These are phyloP conservation scores for Alternaria brassicicola DNA, from an alignment of 2,329 filamentous ascomycete species.

Conservation along the genomic window DNA sequence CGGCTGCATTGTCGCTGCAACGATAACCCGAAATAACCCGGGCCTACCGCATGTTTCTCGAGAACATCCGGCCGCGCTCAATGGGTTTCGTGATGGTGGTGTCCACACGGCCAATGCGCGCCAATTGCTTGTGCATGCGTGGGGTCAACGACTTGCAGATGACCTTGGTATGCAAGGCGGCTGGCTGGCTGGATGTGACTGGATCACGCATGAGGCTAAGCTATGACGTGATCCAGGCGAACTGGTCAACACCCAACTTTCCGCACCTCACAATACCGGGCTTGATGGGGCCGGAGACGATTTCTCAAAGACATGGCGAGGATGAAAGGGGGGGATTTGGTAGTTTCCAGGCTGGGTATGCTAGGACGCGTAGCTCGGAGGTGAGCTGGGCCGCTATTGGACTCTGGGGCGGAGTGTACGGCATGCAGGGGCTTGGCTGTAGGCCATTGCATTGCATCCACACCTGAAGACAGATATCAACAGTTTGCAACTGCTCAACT, in stretches of 20 bases:
- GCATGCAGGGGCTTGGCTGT: slow-evolving; percentile 21
- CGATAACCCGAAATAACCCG: not conserved
- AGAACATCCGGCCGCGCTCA: not conserved
- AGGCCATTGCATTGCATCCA: slow-evolving; percentile 2
- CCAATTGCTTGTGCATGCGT: slow-evolving; percentile 12
- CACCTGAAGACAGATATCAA: slow-evolving; percentile 19
- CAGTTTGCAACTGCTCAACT: slow-evolving; percentile 1
- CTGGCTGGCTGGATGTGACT: slow-evolving; percentile 8
- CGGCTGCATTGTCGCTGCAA: not conserved
- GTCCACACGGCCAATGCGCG: slow-evolving; percentile 6
- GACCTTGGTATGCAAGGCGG: not conserved
- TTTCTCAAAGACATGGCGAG: not conserved
- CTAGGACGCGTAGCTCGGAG: slow-evolving; percentile 14
- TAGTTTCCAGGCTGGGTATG: not conserved
- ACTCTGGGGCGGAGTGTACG: slow-evolving; percentile 10
- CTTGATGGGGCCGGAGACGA: not conserved
- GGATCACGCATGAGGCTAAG: slow-evolving; percentile 13
- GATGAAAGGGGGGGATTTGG: slow-evolving; percentile 2
- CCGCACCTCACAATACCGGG: not conserved
- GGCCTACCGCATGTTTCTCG: not conserved
- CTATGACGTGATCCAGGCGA: slow-evolving; percentile 14
- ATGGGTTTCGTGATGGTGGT: not conserved
- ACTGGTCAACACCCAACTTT: not conserved
- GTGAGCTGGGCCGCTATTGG: slow-evolving; percentile 16
- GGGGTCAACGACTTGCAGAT: not conserved